Percentiles rank a stretch among this genome's conserved stretches.
These are phyloP conservation scores for Marchantia paleacea DNA, from an alignment of 225 moss, liverwort and hornwort genomes.

Conservation along the genomic window DNA sequence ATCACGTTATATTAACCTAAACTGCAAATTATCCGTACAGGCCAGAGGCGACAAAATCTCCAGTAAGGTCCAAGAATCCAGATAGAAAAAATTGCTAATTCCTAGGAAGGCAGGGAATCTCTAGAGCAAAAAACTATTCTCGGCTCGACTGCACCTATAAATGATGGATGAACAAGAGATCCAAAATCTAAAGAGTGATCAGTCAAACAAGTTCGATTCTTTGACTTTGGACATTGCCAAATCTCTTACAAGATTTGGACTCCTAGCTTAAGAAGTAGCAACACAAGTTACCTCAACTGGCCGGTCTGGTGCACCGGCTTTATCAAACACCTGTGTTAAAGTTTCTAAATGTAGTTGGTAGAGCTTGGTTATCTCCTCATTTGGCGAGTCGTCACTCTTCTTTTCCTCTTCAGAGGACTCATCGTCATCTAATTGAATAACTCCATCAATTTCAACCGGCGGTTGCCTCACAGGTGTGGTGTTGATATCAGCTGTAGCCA, in stretches of 20 bases:
- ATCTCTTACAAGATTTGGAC: neutral
- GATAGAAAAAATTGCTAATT: too few relatives aligned
- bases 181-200: too few relatives aligned
- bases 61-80: too few relatives aligned
- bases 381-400: slow-evolving; percentile 3
- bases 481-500: slow-evolving; percentile 39
- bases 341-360: slow-evolving; percentile 43
- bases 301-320: slow-evolving; percentile 46
- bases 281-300: slow-evolving; percentile 50
- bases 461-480: neutral
- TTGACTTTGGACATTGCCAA: neutral
- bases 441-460: slow-evolving; percentile 39
- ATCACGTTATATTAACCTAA: neutral
- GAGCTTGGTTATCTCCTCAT: slow-evolving; percentile 18
- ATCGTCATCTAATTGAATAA: slow-evolving; percentile 39
- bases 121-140: too few relatives aligned
- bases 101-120: too few relatives aligned
- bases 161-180: too few relatives aligned
- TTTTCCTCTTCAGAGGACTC: slow-evolving; percentile 8
- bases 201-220: neutral
- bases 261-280: neutral
- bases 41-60: too few relatives aligned
- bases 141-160: too few relatives aligned
- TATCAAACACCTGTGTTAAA: slow-evolving; percentile 62
- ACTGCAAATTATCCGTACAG: too few relatives aligned